These are phyloP conservation scores for Glebionis coronaria DNA, from an alignment of 129 eudicot species.

Conservation along the genomic window DNA sequence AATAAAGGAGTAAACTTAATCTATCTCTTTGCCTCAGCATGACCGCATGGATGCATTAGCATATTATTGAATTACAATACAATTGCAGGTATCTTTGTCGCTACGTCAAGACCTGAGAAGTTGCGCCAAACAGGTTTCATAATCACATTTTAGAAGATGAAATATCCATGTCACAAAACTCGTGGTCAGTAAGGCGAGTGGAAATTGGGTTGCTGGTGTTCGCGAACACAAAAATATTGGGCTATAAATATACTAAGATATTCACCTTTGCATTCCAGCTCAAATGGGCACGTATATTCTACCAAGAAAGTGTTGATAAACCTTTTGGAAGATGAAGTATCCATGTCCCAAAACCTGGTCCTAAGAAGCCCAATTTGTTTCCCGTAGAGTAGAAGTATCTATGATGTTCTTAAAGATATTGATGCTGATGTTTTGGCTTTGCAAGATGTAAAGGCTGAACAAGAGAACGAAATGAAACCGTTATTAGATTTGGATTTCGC, in stretches of 20 bases:
- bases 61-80: too few relatives aligned
- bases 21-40: too few relatives aligned
- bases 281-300: conserved; percentile 22
- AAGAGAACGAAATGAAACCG: conserved; percentile 75
- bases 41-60: too few relatives aligned
- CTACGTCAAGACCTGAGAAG: too few relatives aligned
- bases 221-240: conserved; percentile 26
- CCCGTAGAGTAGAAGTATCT: conserved; percentile 57
- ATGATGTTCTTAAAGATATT: conserved; percentile 80
- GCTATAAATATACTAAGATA: conserved; percentile 66
- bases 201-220: conserved; percentile 41
- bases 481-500: conserved; percentile 78
- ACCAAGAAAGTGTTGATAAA: conserved; percentile 59
- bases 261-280: conserved; percentile 48
- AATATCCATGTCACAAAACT: too few relatives aligned
- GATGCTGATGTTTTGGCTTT: conserved; percentile 88
- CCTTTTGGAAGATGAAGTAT: conserved; percentile 87
- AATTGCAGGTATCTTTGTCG: too few relatives aligned
- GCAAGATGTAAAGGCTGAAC: conserved; percentile 94
- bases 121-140: too few relatives aligned
- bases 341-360: conserved; percentile 61
- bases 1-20: too few relatives aligned
- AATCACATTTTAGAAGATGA: too few relatives aligned
- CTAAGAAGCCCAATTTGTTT: conserved; percentile 81
- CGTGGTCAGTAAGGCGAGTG: conserved; percentile 56